Conservation (phyloP, 2,329 filamentous ascomycete species). For the Keithomyces neogunnii region DNA sequence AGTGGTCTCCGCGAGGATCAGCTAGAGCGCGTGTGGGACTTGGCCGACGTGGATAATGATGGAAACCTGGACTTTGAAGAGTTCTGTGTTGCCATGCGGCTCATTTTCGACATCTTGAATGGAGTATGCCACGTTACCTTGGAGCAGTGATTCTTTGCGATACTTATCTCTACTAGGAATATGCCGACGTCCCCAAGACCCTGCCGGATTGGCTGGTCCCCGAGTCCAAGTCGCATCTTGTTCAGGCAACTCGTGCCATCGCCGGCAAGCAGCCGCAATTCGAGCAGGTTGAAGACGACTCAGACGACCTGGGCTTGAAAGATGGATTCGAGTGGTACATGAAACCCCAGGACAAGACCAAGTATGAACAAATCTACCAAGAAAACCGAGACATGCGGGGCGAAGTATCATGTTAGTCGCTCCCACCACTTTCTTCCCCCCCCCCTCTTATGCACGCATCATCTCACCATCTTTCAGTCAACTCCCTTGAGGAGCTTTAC, state of each 20-base stretch:
- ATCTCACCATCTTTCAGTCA: conserved; percentile 44
- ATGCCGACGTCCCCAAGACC: conserved; percentile 73
- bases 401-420: conserved; percentile 62
- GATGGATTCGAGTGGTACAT: conserved; percentile 99
- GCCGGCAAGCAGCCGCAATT: conserved; percentile 74
- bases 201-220: conserved; percentile 96
- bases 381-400: conserved; percentile 84
- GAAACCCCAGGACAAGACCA: conserved; percentile 79
- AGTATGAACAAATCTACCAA: conserved; percentile 96
- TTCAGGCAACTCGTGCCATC: conserved; percentile 74
- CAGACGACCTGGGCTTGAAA: conserved; percentile 75
- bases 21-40: conserved; percentile 94
- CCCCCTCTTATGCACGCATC: background rate
- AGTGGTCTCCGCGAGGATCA: conserved; percentile 60
- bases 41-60: conserved; percentile 95
- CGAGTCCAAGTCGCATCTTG: conserved; percentile 85
- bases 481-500: conserved; percentile 75
- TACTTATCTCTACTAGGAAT: conserved; percentile 53
- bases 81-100: conserved; percentile 96
- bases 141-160: conserved; percentile 7
- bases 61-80: conserved; percentile 98
- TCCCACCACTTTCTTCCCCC: background rate
- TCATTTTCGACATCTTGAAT: conserved; percentile 96
- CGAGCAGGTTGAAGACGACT: conserved; percentile 75
- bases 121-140: conserved; percentile 47